Conservation (phyloP, 192 early-diverging fungal species). For the Entomortierella parvispora region DNA sequence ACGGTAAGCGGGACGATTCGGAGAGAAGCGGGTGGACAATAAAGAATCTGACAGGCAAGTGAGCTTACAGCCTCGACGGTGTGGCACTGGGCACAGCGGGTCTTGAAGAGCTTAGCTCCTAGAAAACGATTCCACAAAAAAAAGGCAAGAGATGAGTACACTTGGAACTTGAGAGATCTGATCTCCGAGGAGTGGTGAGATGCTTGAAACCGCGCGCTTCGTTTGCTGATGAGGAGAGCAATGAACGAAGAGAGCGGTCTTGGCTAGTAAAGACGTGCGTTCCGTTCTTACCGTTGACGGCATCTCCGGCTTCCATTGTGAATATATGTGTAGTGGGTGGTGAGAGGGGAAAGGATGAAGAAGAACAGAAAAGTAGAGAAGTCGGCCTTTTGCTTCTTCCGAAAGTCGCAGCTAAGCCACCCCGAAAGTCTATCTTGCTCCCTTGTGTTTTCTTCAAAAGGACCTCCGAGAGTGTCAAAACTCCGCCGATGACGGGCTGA, state of each 20-base stretch:
- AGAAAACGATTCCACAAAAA: not conserved
- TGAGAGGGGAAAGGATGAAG: not conserved
- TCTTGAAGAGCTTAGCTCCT: conserved; percentile 84
- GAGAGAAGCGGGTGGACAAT: not conserved
- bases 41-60: not conserved
- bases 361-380: not conserved
- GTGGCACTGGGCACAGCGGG: conserved; percentile 98
- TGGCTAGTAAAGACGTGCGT: too few relatives aligned
- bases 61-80: conserved; percentile 76
- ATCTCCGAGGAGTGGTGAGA: conserved; percentile 2
- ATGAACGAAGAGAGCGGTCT: too few relatives aligned
- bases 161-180: not conserved
- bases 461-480: too few relatives aligned
- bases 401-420: conserved; percentile 19
- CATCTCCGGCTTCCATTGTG: conserved; percentile 42
- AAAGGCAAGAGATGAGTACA: conserved; percentile 2
- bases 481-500: too few relatives aligned
- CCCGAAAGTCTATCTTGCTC: conserved; percentile 4
- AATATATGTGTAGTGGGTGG: conserved; percentile 8
- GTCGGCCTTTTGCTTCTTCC: too few relatives aligned
- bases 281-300: conserved; percentile 36
- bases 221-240: not conserved
- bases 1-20: not conserved
- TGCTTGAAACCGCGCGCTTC: not conserved
- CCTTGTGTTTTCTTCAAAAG: too few relatives aligned